These are phyloP conservation scores for Eucalyptus pumila DNA, from an alignment of 345 rosid genomes.

Conservation along the genomic window DNA sequence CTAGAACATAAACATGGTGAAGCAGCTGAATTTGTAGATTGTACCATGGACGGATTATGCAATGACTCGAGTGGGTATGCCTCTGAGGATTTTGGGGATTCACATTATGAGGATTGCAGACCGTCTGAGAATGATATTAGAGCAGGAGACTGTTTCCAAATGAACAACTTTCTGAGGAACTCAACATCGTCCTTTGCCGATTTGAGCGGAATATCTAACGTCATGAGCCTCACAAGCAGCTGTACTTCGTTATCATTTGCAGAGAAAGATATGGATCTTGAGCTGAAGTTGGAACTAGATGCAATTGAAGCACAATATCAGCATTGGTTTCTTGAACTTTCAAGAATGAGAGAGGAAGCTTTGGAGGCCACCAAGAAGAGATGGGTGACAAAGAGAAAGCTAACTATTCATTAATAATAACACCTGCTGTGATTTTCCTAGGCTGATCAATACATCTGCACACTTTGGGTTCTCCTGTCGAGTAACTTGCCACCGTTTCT, in stretches of 20 bases:
- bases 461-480: background rate
- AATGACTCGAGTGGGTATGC: constrained; percentile 5
- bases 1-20: constrained; percentile 12
- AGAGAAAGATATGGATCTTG: constrained; percentile 20
- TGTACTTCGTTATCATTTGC: constrained; percentile 7
- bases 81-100: constrained; percentile 15
- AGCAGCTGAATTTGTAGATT: constrained; percentile 6
- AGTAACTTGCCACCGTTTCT: background rate
- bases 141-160: constrained; percentile 2
- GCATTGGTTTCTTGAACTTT: constrained; percentile 42
- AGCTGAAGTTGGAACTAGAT: constrained; percentile 45
- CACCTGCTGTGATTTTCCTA: background rate
- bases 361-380: constrained; percentile 45
- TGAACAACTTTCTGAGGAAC: constrained; percentile 5
- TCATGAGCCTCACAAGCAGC: constrained; percentile 20
- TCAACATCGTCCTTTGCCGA: constrained; percentile 11
- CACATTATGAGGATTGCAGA: constrained; percentile 1
- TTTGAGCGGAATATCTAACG: background rate
- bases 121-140: background rate
- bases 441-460: background rate
- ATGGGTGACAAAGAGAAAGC: constrained; percentile 39
- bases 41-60: constrained; percentile 5
- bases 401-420: background rate
- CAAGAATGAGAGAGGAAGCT: constrained; percentile 62
- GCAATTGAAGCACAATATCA: constrained; percentile 59